Percentiles rank a stretch among this genome's conserved stretches.
Conservation (phyloP, 2,329 filamentous ascomycete genomes). For the Fusarium aywerte region DNA sequence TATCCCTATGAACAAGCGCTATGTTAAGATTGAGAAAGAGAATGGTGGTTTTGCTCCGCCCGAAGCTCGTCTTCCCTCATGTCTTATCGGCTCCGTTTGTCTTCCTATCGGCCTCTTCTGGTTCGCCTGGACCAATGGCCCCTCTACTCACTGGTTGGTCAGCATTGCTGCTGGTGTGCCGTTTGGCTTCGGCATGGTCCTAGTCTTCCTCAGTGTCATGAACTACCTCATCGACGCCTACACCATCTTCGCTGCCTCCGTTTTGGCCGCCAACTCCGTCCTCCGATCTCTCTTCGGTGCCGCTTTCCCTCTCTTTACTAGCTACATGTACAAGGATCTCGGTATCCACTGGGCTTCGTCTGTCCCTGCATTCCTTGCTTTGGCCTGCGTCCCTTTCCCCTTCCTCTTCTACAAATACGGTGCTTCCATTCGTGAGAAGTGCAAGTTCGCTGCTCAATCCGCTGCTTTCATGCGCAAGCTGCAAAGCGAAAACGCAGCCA, state of each 20-base stretch:
- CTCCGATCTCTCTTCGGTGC: slow-evolving; percentile 38
- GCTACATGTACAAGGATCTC: slow-evolving; percentile 35
- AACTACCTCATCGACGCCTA: slow-evolving; percentile 41
- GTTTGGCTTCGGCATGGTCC: slow-evolving; percentile 66
- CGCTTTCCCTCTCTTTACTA: slow-evolving; percentile 36
- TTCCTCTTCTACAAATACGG: slow-evolving; percentile 42
- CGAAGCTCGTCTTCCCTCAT: slow-evolving; percentile 33
- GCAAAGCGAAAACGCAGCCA: slow-evolving; percentile 10
- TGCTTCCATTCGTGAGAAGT: slow-evolving; percentile 34
- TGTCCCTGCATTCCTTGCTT: slow-evolving; percentile 30
- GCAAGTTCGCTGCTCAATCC: slow-evolving; percentile 38
- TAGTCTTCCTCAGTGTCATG: slow-evolving; percentile 49
- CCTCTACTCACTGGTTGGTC: slow-evolving; percentile 64
- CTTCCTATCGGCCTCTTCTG: slow-evolving; percentile 60
- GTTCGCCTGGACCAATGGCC: slow-evolving; percentile 69
- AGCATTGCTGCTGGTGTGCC: slow-evolving; percentile 52
- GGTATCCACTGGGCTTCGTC: slow-evolving; percentile 40
- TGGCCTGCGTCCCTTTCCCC: slow-evolving; percentile 38
- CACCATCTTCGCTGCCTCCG: slow-evolving; percentile 38
- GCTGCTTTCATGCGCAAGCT: slow-evolving; percentile 39
- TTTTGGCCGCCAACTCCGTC: slow-evolving; percentile 33
- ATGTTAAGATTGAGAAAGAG: slow-evolving; percentile 30
- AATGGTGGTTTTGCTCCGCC: slow-evolving; percentile 34
- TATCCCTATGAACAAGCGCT: slow-evolving; percentile 36
- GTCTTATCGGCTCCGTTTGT: slow-evolving; percentile 24